Conservation (phyloP, 805 yeast species). For the Candida nanaspora region DNA sequence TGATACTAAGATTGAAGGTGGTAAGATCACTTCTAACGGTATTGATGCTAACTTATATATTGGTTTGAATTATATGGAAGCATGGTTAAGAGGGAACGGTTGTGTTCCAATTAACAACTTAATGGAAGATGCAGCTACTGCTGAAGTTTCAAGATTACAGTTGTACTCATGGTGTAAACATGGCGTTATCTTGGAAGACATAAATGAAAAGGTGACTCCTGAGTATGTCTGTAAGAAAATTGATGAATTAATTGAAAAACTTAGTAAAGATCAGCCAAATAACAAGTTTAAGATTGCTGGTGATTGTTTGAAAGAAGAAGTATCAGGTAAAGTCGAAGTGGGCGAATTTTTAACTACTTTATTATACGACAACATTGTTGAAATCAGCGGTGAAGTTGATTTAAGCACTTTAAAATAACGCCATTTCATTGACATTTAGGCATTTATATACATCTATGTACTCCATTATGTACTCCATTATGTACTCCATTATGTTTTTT, state of each 20-base stretch:
- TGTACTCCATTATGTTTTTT: no score
- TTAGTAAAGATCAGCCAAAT: constrained; percentile 42
- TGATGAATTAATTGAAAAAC: constrained; percentile 52
- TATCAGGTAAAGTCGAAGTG: constrained; percentile 56
- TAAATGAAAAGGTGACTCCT: constrained; percentile 51
- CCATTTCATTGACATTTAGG: no score
- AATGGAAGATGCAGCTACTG: constrained; percentile 90
- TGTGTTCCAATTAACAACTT: constrained; percentile 80
- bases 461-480: background rate
- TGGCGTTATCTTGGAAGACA: constrained; percentile 50
- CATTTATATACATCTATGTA: no score
- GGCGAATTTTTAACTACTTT: constrained; percentile 73
- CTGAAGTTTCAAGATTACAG: constrained; percentile 80
- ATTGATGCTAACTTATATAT: constrained; percentile 65
- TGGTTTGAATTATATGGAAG: constrained; percentile 76
- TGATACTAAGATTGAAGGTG: constrained; percentile 57
- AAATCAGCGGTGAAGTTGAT: constrained; percentile 29
- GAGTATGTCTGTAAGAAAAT: constrained; percentile 50
- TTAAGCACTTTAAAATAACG: constrained; percentile 19
- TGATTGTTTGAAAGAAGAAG: constrained; percentile 64
- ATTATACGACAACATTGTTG: constrained; percentile 66
- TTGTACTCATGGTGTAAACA: constrained; percentile 81
- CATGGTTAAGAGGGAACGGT: constrained; percentile 79
- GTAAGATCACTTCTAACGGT: constrained; percentile 62
- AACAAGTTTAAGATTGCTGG: constrained; percentile 68